Percentiles rank a stretch among this genome's conserved stretches.
Evolutionary conservation across 2,329 filamentous ascomycete species (phyloP).

Genomic region (Penicillium sp.): DNA sequence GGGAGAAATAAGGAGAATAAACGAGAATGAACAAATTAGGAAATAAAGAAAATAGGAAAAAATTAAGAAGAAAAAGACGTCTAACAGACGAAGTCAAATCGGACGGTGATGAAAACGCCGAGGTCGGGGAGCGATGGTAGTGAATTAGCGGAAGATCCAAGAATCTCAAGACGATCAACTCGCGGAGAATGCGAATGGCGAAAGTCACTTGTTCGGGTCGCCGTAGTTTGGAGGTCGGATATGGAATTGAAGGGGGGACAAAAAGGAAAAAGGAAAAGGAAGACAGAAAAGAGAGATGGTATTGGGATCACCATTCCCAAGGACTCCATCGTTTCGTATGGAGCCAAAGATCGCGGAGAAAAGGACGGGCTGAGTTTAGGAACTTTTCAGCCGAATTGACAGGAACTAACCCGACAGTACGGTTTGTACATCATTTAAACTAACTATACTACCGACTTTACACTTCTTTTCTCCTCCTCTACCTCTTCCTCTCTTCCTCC

Average conservation of each 20-base stretch:
- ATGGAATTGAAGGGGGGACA: not conserved
- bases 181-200: not conserved
- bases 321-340: slow-evolving; percentile 22
- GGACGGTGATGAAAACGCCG: slow-evolving; percentile 19
- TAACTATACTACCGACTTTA: no score
- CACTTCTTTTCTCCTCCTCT: no score
- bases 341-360: slow-evolving; percentile 25
- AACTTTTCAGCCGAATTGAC: slow-evolving; percentile 29
- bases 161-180: slow-evolving; percentile 15
- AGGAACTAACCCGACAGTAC: slow-evolving; percentile 7
- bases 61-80: slow-evolving; percentile 2
- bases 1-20: slow-evolving; percentile 1
- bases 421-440: not conserved
- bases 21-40: slow-evolving; percentile 3
- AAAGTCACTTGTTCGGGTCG: not conserved
- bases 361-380: slow-evolving; percentile 23
- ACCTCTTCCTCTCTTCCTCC: not conserved
- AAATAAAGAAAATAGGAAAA: slow-evolving; percentile 5
- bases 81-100: slow-evolving; percentile 11
- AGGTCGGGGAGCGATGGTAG: slow-evolving; percentile 15
- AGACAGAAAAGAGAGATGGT: slow-evolving; percentile 4
- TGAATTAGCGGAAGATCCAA: slow-evolving; percentile 17
- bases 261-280: slow-evolving; percentile 2
- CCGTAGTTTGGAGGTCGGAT: not conserved
- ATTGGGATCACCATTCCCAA: slow-evolving; percentile 23